These are phyloP conservation scores for Diaporthe vaccinii DNA, from an alignment of 2,329 filamentous ascomycete species.

Conservation along the genomic window DNA sequence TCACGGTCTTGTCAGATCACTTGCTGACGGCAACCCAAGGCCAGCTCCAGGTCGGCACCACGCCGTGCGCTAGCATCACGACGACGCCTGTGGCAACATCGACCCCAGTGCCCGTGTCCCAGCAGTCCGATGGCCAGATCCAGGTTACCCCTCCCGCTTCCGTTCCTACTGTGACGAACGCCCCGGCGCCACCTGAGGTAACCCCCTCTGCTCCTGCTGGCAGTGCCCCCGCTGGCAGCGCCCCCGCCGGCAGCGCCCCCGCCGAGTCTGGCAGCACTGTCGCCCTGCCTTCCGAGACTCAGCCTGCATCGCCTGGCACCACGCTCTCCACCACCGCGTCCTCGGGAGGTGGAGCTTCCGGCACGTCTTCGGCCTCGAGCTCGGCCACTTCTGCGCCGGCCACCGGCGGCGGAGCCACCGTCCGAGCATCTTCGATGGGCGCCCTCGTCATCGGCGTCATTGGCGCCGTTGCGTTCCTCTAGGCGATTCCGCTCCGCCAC, in stretches of 20 bases:
- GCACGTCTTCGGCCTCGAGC: slow-evolving; percentile 41
- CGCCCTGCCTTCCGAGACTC: slow-evolving; percentile 43
- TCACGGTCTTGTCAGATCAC: slow-evolving; percentile 18
- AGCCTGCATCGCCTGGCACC: slow-evolving; percentile 40
- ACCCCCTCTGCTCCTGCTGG: slow-evolving; percentile 41
- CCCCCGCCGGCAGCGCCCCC: slow-evolving; percentile 39
- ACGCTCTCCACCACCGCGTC: slow-evolving; percentile 43
- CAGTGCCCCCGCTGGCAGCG: slow-evolving; percentile 30
- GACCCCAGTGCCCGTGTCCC: slow-evolving; percentile 53
- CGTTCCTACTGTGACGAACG: slow-evolving; percentile 42
- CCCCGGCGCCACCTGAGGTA: slow-evolving; percentile 40
- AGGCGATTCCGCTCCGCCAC: slow-evolving; percentile 38
- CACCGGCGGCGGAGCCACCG: slow-evolving; percentile 48
- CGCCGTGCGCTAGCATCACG: slow-evolving; percentile 57
- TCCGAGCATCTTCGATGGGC: slow-evolving; percentile 50
- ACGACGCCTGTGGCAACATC: slow-evolving; percentile 44
- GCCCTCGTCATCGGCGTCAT: slow-evolving; percentile 52
- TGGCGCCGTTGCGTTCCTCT: slow-evolving; percentile 53
- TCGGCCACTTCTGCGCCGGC: slow-evolving; percentile 46
- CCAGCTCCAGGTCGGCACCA: slow-evolving; percentile 65
- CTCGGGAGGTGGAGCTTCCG: slow-evolving; percentile 42
- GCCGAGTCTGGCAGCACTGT: slow-evolving; percentile 41
- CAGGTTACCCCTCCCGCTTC: slow-evolving; percentile 56
- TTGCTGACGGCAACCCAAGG: slow-evolving; percentile 46
- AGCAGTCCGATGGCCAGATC: slow-evolving; percentile 64